phyloP scores from a whole-genome alignment of 768 basidiomycete species.

The Lepiota brunneoincarnata region DNA sequence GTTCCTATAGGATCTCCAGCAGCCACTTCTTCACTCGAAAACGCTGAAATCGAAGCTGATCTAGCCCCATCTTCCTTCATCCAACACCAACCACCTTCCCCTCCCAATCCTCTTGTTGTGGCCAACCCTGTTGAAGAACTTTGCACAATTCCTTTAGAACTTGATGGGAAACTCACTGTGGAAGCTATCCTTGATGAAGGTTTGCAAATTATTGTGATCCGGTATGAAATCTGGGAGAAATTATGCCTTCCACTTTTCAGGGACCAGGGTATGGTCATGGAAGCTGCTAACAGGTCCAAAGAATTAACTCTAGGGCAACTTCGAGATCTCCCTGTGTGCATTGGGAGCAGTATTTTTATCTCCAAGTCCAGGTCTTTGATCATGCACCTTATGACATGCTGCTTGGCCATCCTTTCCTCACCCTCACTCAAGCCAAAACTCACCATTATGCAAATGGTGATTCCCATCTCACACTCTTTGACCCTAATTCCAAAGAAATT shows the following conservation, averaged over 20 bases:
- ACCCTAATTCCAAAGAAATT: not conserved
- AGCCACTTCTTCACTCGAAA: not conserved
- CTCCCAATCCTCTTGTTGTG: not conserved
- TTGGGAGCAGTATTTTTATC: not conserved
- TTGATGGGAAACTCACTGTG: constrained; percentile 9
- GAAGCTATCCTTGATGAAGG: too few species aligned
- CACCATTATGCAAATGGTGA: constrained; percentile 4
- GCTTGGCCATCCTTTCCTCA: constrained; percentile 10
- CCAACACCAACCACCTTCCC: not conserved
- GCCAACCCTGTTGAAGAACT: constrained; percentile 14
- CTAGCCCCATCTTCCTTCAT: not conserved
- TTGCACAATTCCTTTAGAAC: constrained; percentile 10
- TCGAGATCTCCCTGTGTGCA: not conserved
- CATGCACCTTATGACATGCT: constrained; percentile 16
- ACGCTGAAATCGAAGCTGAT: not conserved
- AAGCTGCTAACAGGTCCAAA: too few species aligned
- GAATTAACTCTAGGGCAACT: too few species aligned
- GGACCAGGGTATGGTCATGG: constrained; percentile 9
- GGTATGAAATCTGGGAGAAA: constrained; percentile 15
- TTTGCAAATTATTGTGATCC: constrained; percentile 15
- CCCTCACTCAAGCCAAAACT: not conserved
- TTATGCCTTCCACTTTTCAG: constrained; percentile 5
- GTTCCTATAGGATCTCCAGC: not conserved
- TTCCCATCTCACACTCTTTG: not conserved
- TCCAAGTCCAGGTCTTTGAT: constrained; percentile 13